A percentile compares a stretch with the other conserved stretches of the same genome.
phyloP scores from a whole-genome alignment of 2,329 filamentous ascomycete species.

The Bipolaris bicolor region DNA sequence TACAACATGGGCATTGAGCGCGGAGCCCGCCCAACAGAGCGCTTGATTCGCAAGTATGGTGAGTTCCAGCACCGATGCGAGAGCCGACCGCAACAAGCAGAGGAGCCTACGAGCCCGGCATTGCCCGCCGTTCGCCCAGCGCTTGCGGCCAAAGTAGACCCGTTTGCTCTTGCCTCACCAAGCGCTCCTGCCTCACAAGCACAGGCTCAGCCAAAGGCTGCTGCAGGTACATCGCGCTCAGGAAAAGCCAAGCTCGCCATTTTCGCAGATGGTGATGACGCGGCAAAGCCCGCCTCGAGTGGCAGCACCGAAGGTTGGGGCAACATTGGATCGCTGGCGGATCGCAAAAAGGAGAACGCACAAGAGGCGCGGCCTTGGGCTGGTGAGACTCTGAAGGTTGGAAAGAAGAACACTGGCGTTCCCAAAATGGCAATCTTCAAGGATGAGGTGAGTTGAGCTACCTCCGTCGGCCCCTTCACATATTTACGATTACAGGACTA shows the following conservation, averaged over 20 bases:
- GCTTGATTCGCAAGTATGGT: conserved; percentile 85
- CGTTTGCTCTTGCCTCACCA: conserved; percentile 64
- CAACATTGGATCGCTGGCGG: conserved; percentile 81
- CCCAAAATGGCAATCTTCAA: conserved; percentile 92
- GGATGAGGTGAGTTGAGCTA: conserved; percentile 79
- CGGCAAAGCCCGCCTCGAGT: conserved; percentile 61
- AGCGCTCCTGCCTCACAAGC: conserved; percentile 70
- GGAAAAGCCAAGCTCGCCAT: conserved; percentile 85
- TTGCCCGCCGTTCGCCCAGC: conserved; percentile 82
- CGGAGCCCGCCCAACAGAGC: conserved; percentile 80
- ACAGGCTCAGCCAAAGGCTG: conserved; percentile 51
- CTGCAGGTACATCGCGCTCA: conserved; percentile 63
- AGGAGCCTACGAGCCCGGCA: conserved; percentile 82
- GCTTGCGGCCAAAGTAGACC: conserved; percentile 83
- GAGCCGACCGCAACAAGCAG: conserved; percentile 65
- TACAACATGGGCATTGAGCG: conserved; percentile 88
- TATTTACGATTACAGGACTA: conserved; percentile 75
- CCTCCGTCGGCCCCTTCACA: conserved; percentile 46
- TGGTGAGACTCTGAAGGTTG: conserved; percentile 87
- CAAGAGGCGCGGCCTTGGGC: conserved; percentile 88
- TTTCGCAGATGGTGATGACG: conserved; percentile 77
- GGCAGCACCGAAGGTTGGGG: conserved; percentile 80
- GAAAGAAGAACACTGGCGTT: conserved; percentile 76
- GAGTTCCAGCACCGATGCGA: conserved; percentile 85
- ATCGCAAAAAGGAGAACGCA: conserved; percentile 92